Percentiles rank a stretch among this genome's conserved stretches.
These are phyloP conservation scores for Fusarium pseudoanthophilum DNA, from an alignment of 2,329 filamentous ascomycete genomes.

Conservation along the genomic window DNA sequence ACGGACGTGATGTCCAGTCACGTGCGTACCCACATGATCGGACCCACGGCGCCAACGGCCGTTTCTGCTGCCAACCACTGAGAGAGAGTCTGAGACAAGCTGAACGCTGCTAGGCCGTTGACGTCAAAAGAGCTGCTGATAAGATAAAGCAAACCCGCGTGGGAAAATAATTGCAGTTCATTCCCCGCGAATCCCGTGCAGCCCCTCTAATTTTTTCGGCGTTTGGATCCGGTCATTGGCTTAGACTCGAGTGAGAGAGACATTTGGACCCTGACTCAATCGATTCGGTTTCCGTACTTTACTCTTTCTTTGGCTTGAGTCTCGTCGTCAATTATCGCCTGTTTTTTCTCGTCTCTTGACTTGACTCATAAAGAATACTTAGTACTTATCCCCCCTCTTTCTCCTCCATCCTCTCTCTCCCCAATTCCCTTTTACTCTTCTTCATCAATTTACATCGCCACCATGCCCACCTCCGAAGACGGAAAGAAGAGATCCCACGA, in stretches of 20 bases:
- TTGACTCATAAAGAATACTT: neutral
- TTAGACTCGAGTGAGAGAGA: neutral
- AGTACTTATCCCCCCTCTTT: neutral
- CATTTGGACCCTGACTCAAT: constrained; percentile 37
- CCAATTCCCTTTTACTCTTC: neutral
- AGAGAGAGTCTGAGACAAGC: neutral
- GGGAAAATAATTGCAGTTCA: neutral
- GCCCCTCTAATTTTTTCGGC: constrained; percentile 41
- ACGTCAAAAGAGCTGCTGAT: constrained; percentile 34
- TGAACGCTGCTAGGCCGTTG: constrained; percentile 12
- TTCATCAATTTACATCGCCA: neutral
- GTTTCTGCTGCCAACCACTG: neutral
- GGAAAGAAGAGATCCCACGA: constrained; percentile 47
- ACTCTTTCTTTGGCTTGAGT: neutral
- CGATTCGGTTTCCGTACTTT: constrained; percentile 3
- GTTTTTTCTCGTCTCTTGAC: neutral
- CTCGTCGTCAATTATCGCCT: constrained; percentile 1
- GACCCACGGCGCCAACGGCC: constrained; percentile 10
- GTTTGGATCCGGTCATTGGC: constrained; percentile 39
- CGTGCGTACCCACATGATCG: constrained; percentile 16
- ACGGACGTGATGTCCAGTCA: constrained; percentile 18
- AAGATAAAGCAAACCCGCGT: constrained; percentile 24
- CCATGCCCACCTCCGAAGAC: constrained; percentile 47
- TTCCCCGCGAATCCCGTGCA: constrained; percentile 29
- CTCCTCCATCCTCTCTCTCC: neutral